Evolutionary conservation across 768 basidiomycete genomes (phyloP).

Genomic region (Mrakia gelida): DNA sequence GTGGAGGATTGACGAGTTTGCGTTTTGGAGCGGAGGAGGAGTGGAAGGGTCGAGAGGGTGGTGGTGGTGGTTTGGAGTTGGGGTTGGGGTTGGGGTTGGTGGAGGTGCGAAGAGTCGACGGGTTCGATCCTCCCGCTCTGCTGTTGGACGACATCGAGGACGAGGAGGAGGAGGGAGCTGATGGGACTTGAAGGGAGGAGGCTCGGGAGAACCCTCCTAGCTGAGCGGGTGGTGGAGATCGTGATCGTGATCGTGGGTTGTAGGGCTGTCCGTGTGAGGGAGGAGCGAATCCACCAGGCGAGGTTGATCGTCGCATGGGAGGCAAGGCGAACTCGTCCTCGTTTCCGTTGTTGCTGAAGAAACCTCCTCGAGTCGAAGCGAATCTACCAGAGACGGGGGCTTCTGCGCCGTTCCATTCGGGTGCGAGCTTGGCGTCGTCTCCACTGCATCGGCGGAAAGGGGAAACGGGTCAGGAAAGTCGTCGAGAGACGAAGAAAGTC

Average conservation of each 20-base stretch:
- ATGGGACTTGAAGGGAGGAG: background rate
- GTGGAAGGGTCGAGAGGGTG: background rate
- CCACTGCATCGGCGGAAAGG: background rate
- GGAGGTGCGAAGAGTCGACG: background rate
- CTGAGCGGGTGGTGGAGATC: background rate
- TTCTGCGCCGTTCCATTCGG: background rate
- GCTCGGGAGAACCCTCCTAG: constrained; percentile 11
- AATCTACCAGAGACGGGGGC: background rate
- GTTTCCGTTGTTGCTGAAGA: background rate
- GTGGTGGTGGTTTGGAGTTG: background rate
- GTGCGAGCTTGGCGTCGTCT: background rate
- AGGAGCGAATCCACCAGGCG: background rate
- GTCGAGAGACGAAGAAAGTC: background rate
- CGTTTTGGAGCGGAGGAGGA: background rate
- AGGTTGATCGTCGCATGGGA: constrained; percentile 2
- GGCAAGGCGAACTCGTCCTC: constrained; percentile 6
- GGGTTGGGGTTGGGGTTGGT: background rate
- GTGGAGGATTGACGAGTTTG: background rate
- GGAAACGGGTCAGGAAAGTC: background rate
- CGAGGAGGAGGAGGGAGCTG: background rate
- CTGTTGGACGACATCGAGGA: background rate
- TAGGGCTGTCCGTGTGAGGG: background rate
- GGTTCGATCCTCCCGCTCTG: background rate
- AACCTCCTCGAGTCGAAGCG: background rate
- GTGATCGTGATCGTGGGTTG: background rate